phyloP scores from a whole-genome alignment of 106 monocot genomes.

The Dendrobium chrysotoxum region DNA sequence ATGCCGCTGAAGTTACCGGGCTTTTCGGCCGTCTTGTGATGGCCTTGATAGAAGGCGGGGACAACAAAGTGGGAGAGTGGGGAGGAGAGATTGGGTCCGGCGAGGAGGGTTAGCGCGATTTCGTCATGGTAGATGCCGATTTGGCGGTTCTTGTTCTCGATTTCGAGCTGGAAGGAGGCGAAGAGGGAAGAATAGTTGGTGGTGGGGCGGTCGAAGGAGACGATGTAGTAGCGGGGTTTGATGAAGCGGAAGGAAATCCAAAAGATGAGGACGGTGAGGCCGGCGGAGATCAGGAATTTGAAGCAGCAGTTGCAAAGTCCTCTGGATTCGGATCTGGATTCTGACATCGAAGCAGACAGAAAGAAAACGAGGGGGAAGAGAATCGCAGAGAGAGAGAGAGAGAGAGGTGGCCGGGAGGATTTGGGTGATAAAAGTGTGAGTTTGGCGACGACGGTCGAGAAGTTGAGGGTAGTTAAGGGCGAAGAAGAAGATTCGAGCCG shows the following conservation, averaged over 20 bases:
- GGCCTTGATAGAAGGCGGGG: constrained; percentile 17
- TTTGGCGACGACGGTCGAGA: no score
- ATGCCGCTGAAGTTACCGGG: background rate
- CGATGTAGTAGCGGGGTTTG: constrained; percentile 22
- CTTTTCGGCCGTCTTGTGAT: constrained; percentile 12
- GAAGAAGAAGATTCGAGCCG: no score
- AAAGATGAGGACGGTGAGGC: constrained; percentile 12
- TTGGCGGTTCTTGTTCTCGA: constrained; percentile 20
- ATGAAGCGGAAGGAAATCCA: constrained; percentile 15
- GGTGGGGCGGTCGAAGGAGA: constrained; percentile 10
- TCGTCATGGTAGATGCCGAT: constrained; percentile 16
- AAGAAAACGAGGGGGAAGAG: background rate
- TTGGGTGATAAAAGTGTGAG: no score
- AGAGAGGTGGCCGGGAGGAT: background rate
- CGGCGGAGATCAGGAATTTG: background rate
- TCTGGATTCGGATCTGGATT: background rate
- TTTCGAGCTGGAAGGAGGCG: constrained; percentile 10
- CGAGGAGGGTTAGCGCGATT: constrained; percentile 1
- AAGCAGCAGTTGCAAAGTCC: background rate
- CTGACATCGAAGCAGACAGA: background rate
- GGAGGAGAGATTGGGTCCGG: background rate
- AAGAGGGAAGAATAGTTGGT: background rate
- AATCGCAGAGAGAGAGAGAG: background rate
- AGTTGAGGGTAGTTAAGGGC: no score
- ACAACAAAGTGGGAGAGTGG: background rate